A percentile compares a stretch with the other conserved stretches of the same genome.
phyloP scores from a whole-genome alignment of 2,329 filamentous ascomycete genomes.

The Paradendryphiella salina region DNA sequence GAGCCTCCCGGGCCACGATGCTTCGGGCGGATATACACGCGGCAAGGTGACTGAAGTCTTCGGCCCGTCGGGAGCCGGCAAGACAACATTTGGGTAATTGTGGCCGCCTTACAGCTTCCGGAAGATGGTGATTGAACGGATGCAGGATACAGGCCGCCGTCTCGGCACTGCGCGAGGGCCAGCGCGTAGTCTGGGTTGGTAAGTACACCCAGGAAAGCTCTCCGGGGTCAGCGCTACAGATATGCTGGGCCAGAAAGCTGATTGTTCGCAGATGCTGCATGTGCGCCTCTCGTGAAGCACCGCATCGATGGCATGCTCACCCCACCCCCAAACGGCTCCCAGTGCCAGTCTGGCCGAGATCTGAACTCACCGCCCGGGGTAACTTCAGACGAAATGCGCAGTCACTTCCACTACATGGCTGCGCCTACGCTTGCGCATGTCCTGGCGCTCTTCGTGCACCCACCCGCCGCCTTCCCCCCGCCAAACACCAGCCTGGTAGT shows the following conservation, averaged over 20 bases:
- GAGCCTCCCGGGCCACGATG: constrained; percentile 28
- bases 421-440: constrained; percentile 64
- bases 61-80: constrained; percentile 83
- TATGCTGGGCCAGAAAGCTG: constrained; percentile 25
- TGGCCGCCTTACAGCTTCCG: constrained; percentile 17
- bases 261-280: constrained; percentile 52
- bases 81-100: constrained; percentile 77
- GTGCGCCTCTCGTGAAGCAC: constrained; percentile 52
- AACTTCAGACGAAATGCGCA: constrained; percentile 38
- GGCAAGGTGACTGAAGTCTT: constrained; percentile 85
- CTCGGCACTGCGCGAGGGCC: constrained; percentile 63
- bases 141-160: constrained; percentile 70
- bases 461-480: constrained; percentile 66
- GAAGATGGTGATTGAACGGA: constrained; percentile 31
- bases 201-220: constrained; percentile 42
- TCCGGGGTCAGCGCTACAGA: constrained; percentile 13
- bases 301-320: constrained; percentile 56
- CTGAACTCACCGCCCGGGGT: constrained; percentile 18
- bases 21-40: constrained; percentile 63
- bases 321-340: constrained; percentile 8
- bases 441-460: constrained; percentile 71
- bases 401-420: constrained; percentile 67
- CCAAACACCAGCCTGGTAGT: constrained; percentile 68
- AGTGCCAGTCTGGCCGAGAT: constrained; percentile 5
- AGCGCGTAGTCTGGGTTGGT: constrained; percentile 82